Evolutionary conservation across 345 rosid species (phyloP).

Genomic region (Corchorus olitorius): DNA sequence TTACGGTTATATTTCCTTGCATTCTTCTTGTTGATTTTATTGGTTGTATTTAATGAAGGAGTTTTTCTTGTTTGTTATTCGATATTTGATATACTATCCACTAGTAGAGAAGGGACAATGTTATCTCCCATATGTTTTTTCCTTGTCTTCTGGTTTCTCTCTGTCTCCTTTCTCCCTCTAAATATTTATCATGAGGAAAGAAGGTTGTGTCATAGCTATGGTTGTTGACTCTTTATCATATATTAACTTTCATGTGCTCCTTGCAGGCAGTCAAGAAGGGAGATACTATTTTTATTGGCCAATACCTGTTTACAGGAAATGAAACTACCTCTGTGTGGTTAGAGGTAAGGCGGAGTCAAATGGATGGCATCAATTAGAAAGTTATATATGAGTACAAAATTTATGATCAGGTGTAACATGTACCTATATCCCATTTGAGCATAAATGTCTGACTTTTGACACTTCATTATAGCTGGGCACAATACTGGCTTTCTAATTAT

Average conservation of each 20-base stretch:
- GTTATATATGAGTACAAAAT: not conserved
- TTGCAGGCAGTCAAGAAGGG: conserved; percentile 73
- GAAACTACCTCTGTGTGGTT: conserved; percentile 76
- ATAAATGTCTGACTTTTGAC: not conserved
- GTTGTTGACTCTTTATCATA: not conserved
- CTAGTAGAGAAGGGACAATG: not conserved
- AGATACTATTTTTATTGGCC: conserved; percentile 70
- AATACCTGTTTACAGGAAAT: conserved; percentile 70
- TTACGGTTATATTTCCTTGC: not conserved
- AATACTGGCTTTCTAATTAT: conserved; percentile 1
- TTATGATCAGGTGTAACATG: not conserved
- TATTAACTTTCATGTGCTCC: conserved; percentile 12
- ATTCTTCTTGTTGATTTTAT: not conserved
- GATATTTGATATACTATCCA: not conserved
- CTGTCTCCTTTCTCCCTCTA: not conserved
- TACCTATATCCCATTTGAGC: not conserved
- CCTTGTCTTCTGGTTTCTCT: conserved; percentile 2
- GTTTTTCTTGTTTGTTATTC: not conserved
- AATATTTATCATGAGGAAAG: not conserved
- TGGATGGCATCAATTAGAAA: not conserved
- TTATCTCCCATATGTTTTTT: not conserved
- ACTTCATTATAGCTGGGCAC: conserved; percentile 6
- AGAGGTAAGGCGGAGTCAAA: conserved; percentile 47
- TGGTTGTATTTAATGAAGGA: not conserved
- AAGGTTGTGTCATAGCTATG: not conserved